A percentile compares a stretch with the other conserved stretches of the same genome.
Evolutionary conservation across 352 stramenopile species (phyloP).

Genomic region (Elongisporangium anandrum): DNA sequence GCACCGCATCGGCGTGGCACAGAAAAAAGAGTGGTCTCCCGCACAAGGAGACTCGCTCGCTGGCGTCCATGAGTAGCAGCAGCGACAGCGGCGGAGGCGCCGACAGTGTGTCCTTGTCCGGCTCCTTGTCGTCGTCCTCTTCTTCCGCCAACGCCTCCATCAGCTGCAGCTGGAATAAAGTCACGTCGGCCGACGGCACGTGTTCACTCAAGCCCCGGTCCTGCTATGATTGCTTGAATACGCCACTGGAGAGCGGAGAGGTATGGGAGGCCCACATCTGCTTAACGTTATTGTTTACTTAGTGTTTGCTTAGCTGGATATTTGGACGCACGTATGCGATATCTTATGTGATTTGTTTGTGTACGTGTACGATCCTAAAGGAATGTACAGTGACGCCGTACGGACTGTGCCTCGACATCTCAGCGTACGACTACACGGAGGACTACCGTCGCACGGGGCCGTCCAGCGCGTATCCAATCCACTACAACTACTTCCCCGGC

Average conservation of each 20-base stretch:
- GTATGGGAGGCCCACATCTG: constrained; percentile 9
- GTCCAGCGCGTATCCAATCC: constrained; percentile 28
- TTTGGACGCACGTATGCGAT: not conserved
- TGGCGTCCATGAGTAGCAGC: constrained; percentile 30
- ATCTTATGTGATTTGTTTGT: not conserved
- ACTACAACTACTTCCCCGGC: constrained; percentile 59
- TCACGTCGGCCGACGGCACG: constrained; percentile 12
- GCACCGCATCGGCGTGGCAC: not conserved
- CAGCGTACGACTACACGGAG: constrained; percentile 33
- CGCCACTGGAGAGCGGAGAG: constrained; percentile 20
- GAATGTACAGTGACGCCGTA: constrained; percentile 42
- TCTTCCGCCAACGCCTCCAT: constrained; percentile 11
- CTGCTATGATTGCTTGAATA: constrained; percentile 62
- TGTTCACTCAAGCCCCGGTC: constrained; percentile 45
- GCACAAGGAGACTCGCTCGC: constrained; percentile 26
- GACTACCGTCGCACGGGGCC: constrained; percentile 43
- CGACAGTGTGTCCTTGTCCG: not conserved
- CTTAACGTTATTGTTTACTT: too few species aligned
- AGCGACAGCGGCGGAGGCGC: constrained; percentile 24
- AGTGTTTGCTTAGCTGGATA: not conserved
- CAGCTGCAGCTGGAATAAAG: constrained; percentile 42
- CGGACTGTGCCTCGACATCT: constrained; percentile 36
- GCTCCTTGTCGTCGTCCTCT: constrained; percentile 1
- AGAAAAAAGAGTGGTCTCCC: not conserved
- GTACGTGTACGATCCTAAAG: constrained; percentile 7